Base-by-base conservation (phyloP, 2,329 filamentous ascomycete genomes). In the Magnaporthiopsis poae region DNA sequence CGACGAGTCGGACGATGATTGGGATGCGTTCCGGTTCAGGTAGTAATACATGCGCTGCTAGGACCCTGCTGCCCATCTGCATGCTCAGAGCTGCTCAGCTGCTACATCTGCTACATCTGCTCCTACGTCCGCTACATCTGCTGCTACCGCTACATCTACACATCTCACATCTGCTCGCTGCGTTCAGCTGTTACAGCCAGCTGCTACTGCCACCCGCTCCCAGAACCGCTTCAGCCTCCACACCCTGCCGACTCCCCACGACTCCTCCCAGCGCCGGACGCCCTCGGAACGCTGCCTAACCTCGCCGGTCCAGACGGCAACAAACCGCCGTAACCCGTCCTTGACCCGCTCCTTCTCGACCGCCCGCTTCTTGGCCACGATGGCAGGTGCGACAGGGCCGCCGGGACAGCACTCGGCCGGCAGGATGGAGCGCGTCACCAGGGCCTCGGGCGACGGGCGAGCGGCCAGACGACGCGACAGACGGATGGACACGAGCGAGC, bases 281-380 rank as follows among this genome's bases (percentile, higher is more conserved):
- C 78, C 76, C 72, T 86, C 80, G 70, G 80, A 79, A 62, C 79
- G 76, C 72, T 82, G 78, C 66, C 75, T 76, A 3, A 86, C 83
- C 74, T 85, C 80, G 27, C 82, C 77, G 60, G 75, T 78, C 83
- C 82, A 86, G 33, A 84, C 83, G n/a, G 74, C 77, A 2, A 91
- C 81, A 86, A 88, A 90, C 15, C 81, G 80, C 56, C 88, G 77
- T 68, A 91, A 75, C 21, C 82, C 82, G 71, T 91, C 88, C 73
- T 90, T 90, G 61, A 91, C 80, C 68, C 81, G 80, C 77, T 90
- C 87, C 70, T 83, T 83, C 77, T 91, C 88, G 21, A 91, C 80
- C 15, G 82, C 83, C 66, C 85, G 80, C 72, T 85, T 84, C 69
- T 81, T 81, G 35, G 86, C 86, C n/a, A 90, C 83, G 46, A 90